These are phyloP conservation scores for Camelina sativa DNA, from an alignment of 345 rosid genomes.

Conservation along the genomic window DNA sequence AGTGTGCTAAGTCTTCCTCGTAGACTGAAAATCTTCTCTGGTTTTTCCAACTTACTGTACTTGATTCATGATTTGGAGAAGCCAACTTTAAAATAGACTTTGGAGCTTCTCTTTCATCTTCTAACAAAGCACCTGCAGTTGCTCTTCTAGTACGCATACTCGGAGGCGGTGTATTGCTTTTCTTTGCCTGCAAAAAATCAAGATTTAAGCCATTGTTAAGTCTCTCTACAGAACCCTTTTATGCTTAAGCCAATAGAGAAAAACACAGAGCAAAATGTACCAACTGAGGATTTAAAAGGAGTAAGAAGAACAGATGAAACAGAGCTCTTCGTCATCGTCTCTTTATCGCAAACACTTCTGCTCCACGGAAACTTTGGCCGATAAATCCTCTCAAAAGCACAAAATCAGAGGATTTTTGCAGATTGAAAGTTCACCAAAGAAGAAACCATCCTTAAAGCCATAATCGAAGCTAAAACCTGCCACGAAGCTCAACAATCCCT, in stretches of 20 bases:
- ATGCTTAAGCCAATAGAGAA: not conserved
- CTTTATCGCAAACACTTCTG: constrained; percentile 74
- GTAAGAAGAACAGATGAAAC: constrained; percentile 43
- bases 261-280: constrained; percentile 54
- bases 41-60: constrained; percentile 41
- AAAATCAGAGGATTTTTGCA: no score
- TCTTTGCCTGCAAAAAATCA: constrained; percentile 36
- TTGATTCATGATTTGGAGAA: constrained; percentile 21
- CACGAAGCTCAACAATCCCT: no score
- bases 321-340: constrained; percentile 50
- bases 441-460: no score
- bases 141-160: constrained; percentile 39
- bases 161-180: constrained; percentile 40
- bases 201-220: constrained; percentile 3
- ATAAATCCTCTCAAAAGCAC: no score
- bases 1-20: constrained; percentile 76
- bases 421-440: no score
- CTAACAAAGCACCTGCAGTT: constrained; percentile 30
- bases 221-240: not conserved
- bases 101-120: constrained; percentile 33
- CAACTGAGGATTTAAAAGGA: constrained; percentile 89
- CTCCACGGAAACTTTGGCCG: constrained; percentile 69
- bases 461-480: no score
- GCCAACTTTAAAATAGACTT: constrained; percentile 14
- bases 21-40: constrained; percentile 50